Evolutionary conservation across 495 filamentous ascomycete genomes (phyloP).

Genomic region (Melanomma pulvis-pyrius): DNA sequence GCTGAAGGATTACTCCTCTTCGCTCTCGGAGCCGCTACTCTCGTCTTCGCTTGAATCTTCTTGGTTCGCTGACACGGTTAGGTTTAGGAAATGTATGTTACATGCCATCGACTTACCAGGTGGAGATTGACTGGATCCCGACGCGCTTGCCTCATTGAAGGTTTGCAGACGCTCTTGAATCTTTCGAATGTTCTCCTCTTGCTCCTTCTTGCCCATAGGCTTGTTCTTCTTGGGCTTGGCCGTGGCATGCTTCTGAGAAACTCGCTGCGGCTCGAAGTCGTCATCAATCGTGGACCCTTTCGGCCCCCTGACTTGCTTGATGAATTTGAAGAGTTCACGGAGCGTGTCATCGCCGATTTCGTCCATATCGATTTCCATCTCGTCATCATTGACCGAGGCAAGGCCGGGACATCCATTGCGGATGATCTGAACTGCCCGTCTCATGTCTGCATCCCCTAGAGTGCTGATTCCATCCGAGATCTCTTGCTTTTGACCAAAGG

Average conservation of each 20-base stretch:
- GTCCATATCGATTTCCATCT: slow-evolving; percentile 91
- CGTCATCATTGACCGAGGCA: slow-evolving; percentile 75
- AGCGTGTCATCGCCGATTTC: slow-evolving; percentile 74
- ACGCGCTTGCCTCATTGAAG: slow-evolving; percentile 31
- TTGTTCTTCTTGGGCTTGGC: slow-evolving; percentile 93
- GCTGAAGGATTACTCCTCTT: slow-evolving; percentile 39
- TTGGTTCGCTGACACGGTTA: slow-evolving; percentile 26
- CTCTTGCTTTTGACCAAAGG: slow-evolving; percentile 80
- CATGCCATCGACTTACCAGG: slow-evolving; percentile 37
- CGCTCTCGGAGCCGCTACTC: slow-evolving; percentile 44
- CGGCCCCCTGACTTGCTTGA: slow-evolving; percentile 57
- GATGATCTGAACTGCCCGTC: slow-evolving; percentile 84
- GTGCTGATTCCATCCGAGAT: slow-evolving; percentile 79
- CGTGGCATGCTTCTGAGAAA: slow-evolving; percentile 50
- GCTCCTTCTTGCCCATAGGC: slow-evolving; percentile 93
- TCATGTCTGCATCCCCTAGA: slow-evolving; percentile 72
- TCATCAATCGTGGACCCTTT: slow-evolving; percentile 39
- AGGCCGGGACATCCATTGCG: slow-evolving; percentile 81
- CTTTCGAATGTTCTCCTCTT: slow-evolving; percentile 83
- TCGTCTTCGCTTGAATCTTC: slow-evolving; percentile 45
- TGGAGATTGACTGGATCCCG: slow-evolving; percentile 34
- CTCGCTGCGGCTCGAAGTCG: slow-evolving; percentile 46
- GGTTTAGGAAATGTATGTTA: neutral
- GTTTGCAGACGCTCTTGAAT: slow-evolving; percentile 61
- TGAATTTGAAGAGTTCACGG: slow-evolving; percentile 72